Evolutionary conservation across 2,329 filamentous ascomycete species (phyloP).

Genomic region (Hypoxylon sp.): DNA sequence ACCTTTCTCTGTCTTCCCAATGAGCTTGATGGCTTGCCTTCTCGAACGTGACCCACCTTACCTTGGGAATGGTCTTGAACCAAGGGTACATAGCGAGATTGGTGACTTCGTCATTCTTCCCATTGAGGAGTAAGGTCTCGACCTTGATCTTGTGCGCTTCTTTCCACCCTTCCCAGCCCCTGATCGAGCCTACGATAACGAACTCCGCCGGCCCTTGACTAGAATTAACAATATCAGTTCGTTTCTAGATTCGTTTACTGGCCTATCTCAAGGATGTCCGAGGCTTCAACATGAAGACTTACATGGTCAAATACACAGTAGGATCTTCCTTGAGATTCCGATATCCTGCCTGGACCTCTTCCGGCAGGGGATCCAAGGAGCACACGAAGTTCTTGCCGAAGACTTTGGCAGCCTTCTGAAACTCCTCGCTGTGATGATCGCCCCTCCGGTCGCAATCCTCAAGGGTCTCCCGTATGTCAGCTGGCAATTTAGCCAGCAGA

Average conservation of each 20-base stretch:
- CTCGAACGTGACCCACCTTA: neutral
- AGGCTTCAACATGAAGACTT: too few relatives aligned
- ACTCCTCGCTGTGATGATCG: neutral
- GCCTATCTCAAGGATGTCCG: too few relatives aligned
- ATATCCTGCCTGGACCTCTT: neutral
- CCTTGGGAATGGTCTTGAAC: neutral
- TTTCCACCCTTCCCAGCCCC: neutral
- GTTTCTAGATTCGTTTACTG: too few relatives aligned
- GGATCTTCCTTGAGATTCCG: constrained; percentile 5
- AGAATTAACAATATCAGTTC: neutral
- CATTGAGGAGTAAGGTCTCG: neutral
- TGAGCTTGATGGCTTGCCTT: neutral
- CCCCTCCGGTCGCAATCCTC: neutral
- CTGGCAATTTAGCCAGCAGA: neutral
- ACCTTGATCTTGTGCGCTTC: neutral
- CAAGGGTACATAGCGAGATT: neutral
- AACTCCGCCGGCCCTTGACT: neutral
- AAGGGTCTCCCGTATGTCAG: neutral
- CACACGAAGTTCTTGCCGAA: neutral
- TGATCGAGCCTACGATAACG: neutral
- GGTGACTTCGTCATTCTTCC: neutral
- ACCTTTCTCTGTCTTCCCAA: neutral
- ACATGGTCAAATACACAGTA: constrained; percentile 3
- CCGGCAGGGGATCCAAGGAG: neutral
- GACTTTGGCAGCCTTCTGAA: neutral